These are phyloP conservation scores for Lepidium didymum DNA, from an alignment of 345 rosid species.

Conservation along the genomic window DNA sequence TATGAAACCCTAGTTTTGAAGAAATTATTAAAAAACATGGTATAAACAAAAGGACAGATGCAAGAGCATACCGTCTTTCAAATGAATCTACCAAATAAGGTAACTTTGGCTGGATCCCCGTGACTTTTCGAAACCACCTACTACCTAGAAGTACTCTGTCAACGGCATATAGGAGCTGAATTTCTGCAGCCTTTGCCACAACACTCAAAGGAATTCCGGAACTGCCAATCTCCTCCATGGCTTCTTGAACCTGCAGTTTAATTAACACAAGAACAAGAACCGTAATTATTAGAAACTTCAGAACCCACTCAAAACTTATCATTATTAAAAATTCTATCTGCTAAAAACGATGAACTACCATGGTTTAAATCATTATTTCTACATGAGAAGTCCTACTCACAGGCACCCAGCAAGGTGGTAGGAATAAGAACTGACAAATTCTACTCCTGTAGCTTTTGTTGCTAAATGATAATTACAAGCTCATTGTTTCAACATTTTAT, in stretches of 20 bases:
- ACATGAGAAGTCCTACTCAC: background rate
- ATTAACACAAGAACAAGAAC: background rate
- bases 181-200: conserved; percentile 93
- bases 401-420: background rate
- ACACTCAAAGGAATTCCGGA: conserved; percentile 79
- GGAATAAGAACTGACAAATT: background rate
- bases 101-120: conserved; percentile 90
- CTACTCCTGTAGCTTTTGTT: background rate
- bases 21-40: background rate
- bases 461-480: background rate
- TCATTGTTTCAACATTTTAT: background rate
- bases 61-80: conserved; percentile 62
- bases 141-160: conserved; percentile 80
- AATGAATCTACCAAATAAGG: conserved; percentile 90
- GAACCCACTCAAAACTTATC: background rate
- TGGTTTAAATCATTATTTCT: background rate
- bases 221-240: conserved; percentile 82
- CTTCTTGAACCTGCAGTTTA: conserved; percentile 73
- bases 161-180: conserved; percentile 72
- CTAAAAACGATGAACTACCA: background rate
- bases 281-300: background rate
- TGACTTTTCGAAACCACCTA: conserved; percentile 88
- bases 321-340: background rate
- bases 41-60: background rate
- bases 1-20: background rate